Base-by-base conservation (phyloP, 2,329 filamentous ascomycete species). In the Diaporthe sp. region DNA sequence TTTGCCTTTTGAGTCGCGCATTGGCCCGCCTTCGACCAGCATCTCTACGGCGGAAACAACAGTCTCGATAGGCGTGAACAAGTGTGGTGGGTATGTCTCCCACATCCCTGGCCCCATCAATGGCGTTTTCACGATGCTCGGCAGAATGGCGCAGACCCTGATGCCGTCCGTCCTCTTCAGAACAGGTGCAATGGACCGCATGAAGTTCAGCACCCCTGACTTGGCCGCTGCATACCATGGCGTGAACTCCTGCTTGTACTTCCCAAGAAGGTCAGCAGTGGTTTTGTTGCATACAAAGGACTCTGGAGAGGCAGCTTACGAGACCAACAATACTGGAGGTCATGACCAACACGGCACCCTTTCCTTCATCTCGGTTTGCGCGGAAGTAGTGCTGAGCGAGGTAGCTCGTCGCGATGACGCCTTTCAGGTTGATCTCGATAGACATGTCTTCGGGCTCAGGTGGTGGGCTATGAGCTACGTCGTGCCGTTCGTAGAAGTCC, bases 31-130 rank as follows among this genome's bases (percentile, higher is more conserved):
- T 4, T 2, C 3, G 3, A 53, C 17, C 47, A 68, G 13, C 63
- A 68, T 68, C n/a, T 68, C 47, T 4, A 68, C 44, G 7, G 63
- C 63, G 9, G 63, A 53, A 0, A 53, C 31, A 7, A 68, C 63
- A 7, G 28, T 39, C 47, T 68, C 63, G 22, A 68, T 51, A 8
- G 47, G 63, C 8, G 63, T 68, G 10, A 68, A 68, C 22, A 68
- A 15, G 63, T 68, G 47, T 4, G 53, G 63, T 15, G 63, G 63
- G 63, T 68, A 68, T 1, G 63, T 68, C 10, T 68, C 47, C 63
- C 63, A 68, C 47, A 68, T 53, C 13, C 47, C 63, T 2, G 63
- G 63, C 47, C 47, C 63, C 63, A 68, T 68, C 7, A 68, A 10
- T 2, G 63, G 63, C 22, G 63, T 68, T 22, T 53, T 68, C 7